phyloP scores from a whole-genome alignment of 2,329 filamentous ascomycete species.

The Coniochaeta ligniaria region DNA sequence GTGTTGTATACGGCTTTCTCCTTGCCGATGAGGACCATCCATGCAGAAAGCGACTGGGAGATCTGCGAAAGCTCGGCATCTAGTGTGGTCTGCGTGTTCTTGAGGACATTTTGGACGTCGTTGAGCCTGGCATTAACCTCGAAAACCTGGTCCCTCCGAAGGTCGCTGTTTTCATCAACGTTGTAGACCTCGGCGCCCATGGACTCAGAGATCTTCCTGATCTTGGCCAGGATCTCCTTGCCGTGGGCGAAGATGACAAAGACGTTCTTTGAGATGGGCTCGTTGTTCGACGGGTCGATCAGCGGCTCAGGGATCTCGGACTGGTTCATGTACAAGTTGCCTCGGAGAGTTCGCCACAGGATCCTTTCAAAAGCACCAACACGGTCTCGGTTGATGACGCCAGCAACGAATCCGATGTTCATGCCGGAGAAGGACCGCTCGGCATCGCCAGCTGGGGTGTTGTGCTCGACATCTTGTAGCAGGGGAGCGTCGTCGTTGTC shows the following conservation, averaged over 20 bases:
- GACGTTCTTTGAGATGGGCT: constrained; percentile 91
- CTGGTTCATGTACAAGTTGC: constrained; percentile 99
- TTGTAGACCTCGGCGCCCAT: constrained; percentile 93
- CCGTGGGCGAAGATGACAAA: constrained; percentile 99
- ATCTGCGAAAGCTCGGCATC: constrained; percentile 92
- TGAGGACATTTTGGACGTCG: constrained; percentile 85
- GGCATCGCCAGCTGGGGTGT: constrained; percentile 57
- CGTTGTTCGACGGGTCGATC: constrained; percentile 86
- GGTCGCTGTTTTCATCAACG: constrained; percentile 94
- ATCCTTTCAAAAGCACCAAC: constrained; percentile 96
- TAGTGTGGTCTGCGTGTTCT: constrained; percentile 90
- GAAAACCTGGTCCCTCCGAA: constrained; percentile 90
- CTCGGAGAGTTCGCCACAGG: constrained; percentile 91
- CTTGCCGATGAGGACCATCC: constrained; percentile 97
- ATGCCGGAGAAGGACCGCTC: constrained; percentile 91
- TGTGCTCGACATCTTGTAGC: constrained; percentile 86
- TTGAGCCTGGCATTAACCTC: constrained; percentile 92
- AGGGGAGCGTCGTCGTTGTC: constrained; percentile 90
- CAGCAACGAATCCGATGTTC: constrained; percentile 98
- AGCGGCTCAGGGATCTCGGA: constrained; percentile 94
- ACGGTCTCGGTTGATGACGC: constrained; percentile 87
- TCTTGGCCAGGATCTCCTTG: constrained; percentile 97
- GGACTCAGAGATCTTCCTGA: constrained; percentile 97
- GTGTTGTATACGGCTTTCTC: constrained; percentile 97
- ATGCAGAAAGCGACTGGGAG: constrained; percentile 82